phyloP scores from a whole-genome alignment of 176 grass and related monocot species.

The Thalia dealbata region DNA sequence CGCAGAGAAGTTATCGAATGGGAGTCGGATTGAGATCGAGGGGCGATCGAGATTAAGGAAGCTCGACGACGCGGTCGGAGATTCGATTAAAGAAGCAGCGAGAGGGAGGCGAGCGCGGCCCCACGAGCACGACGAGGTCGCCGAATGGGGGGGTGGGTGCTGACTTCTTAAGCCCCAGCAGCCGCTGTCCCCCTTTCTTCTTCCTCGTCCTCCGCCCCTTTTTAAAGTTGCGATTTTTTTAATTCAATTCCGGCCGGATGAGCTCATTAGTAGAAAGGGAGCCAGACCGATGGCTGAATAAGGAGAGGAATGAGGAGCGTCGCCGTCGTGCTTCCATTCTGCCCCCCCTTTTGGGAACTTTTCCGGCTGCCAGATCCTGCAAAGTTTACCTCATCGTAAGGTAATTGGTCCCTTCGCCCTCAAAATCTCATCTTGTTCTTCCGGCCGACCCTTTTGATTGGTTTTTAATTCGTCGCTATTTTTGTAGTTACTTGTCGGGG shows the following conservation, averaged over 20 bases:
- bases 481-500: not conserved
- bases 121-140: not conserved
- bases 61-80: not conserved
- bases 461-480: too few relatives aligned
- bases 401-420: not conserved
- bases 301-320: not conserved
- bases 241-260: not conserved
- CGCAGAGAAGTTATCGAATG: not conserved
- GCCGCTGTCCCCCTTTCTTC: not conserved
- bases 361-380: not conserved
- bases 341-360: not conserved
- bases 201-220: not conserved
- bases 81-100: not conserved
- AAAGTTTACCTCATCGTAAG: not conserved
- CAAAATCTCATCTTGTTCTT: not conserved
- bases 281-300: not conserved
- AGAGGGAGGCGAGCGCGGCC: not conserved
- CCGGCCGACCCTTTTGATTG: not conserved
- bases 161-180: not conserved
- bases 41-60: not conserved
- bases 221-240: not conserved
- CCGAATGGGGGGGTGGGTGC: not conserved
- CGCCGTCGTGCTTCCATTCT: not conserved
- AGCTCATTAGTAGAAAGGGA: not conserved
- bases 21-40: too few relatives aligned